Evolutionary conservation across 1,139 yeast genomes (phyloP).

Genomic region (Suhomyces coccinellae): DNA sequence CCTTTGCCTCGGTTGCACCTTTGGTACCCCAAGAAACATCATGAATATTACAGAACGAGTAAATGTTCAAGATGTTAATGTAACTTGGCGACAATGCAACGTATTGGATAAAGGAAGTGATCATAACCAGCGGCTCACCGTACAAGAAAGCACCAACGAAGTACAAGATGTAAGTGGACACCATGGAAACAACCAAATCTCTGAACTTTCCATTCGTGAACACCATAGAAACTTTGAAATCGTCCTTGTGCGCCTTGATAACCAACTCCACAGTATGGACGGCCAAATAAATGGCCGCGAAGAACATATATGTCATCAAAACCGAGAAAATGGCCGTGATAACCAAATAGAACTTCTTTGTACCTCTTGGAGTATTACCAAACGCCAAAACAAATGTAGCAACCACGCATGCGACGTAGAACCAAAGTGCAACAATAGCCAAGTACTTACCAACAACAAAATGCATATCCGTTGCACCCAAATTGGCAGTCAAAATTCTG

Average conservation of each 20-base stretch:
- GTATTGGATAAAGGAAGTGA: conserved; percentile 72
- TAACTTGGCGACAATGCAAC: conserved; percentile 72
- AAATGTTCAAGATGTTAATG: conserved; percentile 75
- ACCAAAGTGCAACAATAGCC: conserved; percentile 26
- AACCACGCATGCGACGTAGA: conserved; percentile 26
- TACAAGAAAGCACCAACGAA: conserved; percentile 72
- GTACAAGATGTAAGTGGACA: conserved; percentile 82
- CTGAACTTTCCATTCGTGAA: conserved; percentile 68
- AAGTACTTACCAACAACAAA: conserved; percentile 26
- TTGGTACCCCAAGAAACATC: conserved; percentile 90
- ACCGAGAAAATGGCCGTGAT: conserved; percentile 27
- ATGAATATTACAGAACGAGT: conserved; percentile 82
- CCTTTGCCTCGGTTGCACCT: conserved; percentile 63
- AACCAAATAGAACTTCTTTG: conserved; percentile 23
- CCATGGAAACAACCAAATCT: conserved; percentile 82
- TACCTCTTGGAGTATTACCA: conserved; percentile 31
- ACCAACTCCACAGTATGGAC: conserved; percentile 60
- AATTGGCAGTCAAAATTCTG: conserved; percentile 57
- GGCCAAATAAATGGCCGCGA: conserved; percentile 82
- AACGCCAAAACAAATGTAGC: conserved; percentile 29
- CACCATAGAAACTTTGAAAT: conserved; percentile 48
- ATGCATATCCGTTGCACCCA: conserved; percentile 50
- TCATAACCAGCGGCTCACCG: conserved; percentile 78
- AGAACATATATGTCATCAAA: conserved; percentile 32
- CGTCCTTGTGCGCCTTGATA: conserved; percentile 39